These are phyloP conservation scores for Globisporangium heterothallicum DNA, from an alignment of 352 stramenopile species.

Conservation along the genomic window DNA sequence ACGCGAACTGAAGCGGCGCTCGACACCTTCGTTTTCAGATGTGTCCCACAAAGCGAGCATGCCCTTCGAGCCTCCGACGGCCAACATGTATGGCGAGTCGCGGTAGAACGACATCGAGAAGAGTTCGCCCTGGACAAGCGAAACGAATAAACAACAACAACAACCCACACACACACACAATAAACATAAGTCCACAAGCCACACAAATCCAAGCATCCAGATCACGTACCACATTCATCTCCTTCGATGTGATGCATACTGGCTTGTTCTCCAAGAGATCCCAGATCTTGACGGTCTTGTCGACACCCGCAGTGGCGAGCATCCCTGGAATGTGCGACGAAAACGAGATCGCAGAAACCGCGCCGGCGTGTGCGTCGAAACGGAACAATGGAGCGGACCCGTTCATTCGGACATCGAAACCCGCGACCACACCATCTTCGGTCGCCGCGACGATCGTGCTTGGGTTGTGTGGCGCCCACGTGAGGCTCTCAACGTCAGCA, in stretches of 20 bases:
- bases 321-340: slow-evolving; percentile 87
- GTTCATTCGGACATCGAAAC: slow-evolving; percentile 95
- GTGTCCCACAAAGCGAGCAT: slow-evolving; percentile 89
- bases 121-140: slow-evolving; percentile 86
- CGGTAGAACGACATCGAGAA: slow-evolving; percentile 89
- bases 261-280: slow-evolving; percentile 79
- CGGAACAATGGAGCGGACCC: slow-evolving; percentile 89
- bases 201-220: slow-evolving; percentile 6
- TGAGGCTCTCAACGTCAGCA: slow-evolving; percentile 88
- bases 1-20: slow-evolving; percentile 78
- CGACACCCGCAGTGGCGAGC: slow-evolving; percentile 93
- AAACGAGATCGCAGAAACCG: slow-evolving; percentile 84
- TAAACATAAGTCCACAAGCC: neutral
- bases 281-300: slow-evolving; percentile 99
- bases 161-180: slow-evolving; percentile 3
- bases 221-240: slow-evolving; percentile 87
- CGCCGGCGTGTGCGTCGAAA: slow-evolving; percentile 88
- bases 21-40: slow-evolving; percentile 78
- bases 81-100: slow-evolving; percentile 87
- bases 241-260: slow-evolving; percentile 84
- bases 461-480: slow-evolving; percentile 91
- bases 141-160: too few relatives aligned
- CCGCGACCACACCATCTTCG: slow-evolving; percentile 93
- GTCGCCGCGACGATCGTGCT: slow-evolving; percentile 91
- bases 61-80: slow-evolving; percentile 85